A percentile compares a stretch with the other conserved stretches of the same genome.
These are phyloP conservation scores for Jacaranda copaia DNA, from an alignment of 257 asterid genomes.

Conservation along the genomic window DNA sequence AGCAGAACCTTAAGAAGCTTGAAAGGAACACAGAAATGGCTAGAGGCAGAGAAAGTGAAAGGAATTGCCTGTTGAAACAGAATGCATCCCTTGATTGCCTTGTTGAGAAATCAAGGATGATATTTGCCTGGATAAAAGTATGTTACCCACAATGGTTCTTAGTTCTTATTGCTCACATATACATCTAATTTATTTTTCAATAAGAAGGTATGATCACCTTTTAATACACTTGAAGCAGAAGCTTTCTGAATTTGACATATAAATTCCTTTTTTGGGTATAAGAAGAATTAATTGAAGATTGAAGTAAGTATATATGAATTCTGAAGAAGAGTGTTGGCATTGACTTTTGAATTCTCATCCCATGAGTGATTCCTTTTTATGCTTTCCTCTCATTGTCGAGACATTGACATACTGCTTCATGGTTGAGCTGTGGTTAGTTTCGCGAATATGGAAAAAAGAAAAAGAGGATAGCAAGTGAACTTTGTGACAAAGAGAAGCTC, in stretches of 20 bases:
- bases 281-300: neutral
- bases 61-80: constrained; percentile 76
- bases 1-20: constrained; percentile 79
- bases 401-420: constrained; percentile 38
- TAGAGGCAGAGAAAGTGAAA: constrained; percentile 72
- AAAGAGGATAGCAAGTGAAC: constrained; percentile 68
- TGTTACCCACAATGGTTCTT: constrained; percentile 21
- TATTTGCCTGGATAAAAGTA: constrained; percentile 80
- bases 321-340: constrained; percentile 3
- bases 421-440: constrained; percentile 58
- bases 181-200: constrained; percentile 32
- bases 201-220: constrained; percentile 7
- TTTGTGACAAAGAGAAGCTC: constrained; percentile 85
- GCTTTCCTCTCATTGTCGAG: constrained; percentile 23
- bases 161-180: constrained; percentile 19
- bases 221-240: constrained; percentile 15
- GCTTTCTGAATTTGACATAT: constrained; percentile 26
- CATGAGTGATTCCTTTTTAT: constrained; percentile 7
- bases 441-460: constrained; percentile 74
- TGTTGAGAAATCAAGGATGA: constrained; percentile 77
- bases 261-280: constrained; percentile 16
- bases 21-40: constrained; percentile 65
- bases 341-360: constrained; percentile 23
- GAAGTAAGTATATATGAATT: constrained; percentile 21
- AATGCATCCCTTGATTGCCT: constrained; percentile 69